phyloP scores from a whole-genome alignment of 805 yeast genomes.

The Candida railenensis region DNA sequence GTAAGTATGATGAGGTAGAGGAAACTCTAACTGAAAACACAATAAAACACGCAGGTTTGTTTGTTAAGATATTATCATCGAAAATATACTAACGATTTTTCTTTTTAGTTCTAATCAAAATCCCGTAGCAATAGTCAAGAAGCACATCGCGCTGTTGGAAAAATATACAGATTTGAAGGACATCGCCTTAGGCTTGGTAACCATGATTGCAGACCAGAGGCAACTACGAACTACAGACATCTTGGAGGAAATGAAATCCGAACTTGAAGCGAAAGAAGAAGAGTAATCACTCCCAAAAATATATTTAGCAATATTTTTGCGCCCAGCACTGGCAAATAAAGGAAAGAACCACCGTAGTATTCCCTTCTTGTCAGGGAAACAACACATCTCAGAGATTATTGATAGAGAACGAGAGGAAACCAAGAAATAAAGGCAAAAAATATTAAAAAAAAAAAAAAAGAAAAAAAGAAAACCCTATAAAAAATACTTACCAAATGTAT shows the following conservation, averaged over 20 bases:
- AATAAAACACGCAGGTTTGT: background rate
- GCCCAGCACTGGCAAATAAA: background rate
- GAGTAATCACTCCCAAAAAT: background rate
- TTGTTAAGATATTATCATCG: background rate
- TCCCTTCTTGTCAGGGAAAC: no score
- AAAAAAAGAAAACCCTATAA: no score
- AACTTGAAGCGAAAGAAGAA: constrained; percentile 3
- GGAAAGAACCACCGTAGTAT: no score
- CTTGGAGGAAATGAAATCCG: constrained; percentile 48
- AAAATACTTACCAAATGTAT: no score
- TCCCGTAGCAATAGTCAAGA: constrained; percentile 46
- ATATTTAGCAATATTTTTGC: background rate
- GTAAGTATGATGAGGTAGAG: constrained; percentile 8
- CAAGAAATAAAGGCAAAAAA: no score
- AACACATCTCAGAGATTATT: no score
- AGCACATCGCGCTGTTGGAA: constrained; percentile 53
- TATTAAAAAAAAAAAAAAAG: no score
- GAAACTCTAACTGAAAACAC: background rate
- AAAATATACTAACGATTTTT: no score
- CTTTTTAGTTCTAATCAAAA: constrained; percentile 21
- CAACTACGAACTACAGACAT: constrained; percentile 46
- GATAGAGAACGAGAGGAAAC: no score
- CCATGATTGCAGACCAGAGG: constrained; percentile 61
- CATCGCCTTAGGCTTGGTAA: constrained; percentile 54
- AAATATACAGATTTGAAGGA: constrained; percentile 65